phyloP scores from a whole-genome alignment of 352 stramenopile species.

The Phytophthora litchii region DNA sequence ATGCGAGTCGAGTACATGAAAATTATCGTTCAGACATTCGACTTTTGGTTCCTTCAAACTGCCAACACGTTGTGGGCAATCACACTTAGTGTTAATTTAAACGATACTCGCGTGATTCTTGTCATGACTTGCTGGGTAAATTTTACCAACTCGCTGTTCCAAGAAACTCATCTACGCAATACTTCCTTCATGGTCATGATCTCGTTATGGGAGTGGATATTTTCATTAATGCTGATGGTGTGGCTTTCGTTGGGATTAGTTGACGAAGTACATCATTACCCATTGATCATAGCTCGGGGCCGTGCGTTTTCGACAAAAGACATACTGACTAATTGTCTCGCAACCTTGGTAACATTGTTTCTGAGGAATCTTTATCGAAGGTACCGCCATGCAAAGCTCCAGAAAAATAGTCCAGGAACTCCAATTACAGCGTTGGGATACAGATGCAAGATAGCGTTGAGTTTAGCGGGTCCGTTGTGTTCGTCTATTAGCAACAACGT shows the following conservation, averaged over 20 bases:
- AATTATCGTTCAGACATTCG: slow-evolving; percentile 19
- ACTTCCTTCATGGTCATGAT: slow-evolving; percentile 4
- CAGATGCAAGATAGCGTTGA: slow-evolving; percentile 16
- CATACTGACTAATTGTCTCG: slow-evolving; percentile 15
- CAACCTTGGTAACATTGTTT: slow-evolving; percentile 21
- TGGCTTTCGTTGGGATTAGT: slow-evolving; percentile 6
- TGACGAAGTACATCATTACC: slow-evolving; percentile 15
- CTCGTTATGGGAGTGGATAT: slow-evolving; percentile 9
- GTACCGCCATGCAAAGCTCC: neutral
- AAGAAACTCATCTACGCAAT: slow-evolving; percentile 23
- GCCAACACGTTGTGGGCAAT: slow-evolving; percentile 20
- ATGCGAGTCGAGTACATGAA: slow-evolving; percentile 25
- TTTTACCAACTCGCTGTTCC: slow-evolving; percentile 16
- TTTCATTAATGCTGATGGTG: slow-evolving; percentile 10
- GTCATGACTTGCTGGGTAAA: slow-evolving; percentile 12
- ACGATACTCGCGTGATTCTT: slow-evolving; percentile 10
- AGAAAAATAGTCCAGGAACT: neutral
- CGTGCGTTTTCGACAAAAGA: slow-evolving; percentile 25
- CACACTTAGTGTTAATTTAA: slow-evolving; percentile 2
- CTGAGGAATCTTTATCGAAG: slow-evolving; percentile 18
- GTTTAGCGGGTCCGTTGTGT: neutral
- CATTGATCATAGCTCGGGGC: slow-evolving; percentile 2
- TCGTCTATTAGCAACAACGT: neutral
- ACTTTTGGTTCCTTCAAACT: slow-evolving; percentile 24
- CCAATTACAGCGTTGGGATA: slow-evolving; percentile 1